Base-by-base conservation (phyloP, 2,329 filamentous ascomycete genomes). In the Penicillium sp. region DNA sequence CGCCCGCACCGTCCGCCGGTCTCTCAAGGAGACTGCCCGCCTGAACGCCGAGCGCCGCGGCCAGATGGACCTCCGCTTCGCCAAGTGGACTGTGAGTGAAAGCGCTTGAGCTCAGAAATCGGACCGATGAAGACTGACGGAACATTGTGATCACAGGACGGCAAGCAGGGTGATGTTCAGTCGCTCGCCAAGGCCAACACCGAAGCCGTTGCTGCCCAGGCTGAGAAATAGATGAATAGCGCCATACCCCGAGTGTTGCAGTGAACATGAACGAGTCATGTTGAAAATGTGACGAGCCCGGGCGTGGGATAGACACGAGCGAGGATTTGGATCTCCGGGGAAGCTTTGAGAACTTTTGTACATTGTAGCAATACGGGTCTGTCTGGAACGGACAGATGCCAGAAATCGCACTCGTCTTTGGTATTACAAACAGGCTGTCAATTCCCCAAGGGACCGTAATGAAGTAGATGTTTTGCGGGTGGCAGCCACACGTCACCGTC, bases 11-110 rank as follows among this genome's bases (percentile, higher is more conserved):
- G 88, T 98, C 74, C 93, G 95, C 79, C 88, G 89, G 74, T 95
- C 90, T 73, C 81, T 98, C 74, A 96, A 97, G 82, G 93, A 98
- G 70, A 89, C 93, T 51, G 87, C 90, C 80, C 84, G 93, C 78
- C 75, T 96, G 62, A 73, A 73, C 62, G 90, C 91, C 59, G 93
- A 97, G 83, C 86, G 89, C 71, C 85, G 93, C 72, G 91, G 90
- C 70, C 83, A 90, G 75, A 86, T 86, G 76, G 92, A 97, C 48
- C 76, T 98, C 66, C 85, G 85, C 75, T 95, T 96, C 68, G 80
- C 89, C 63, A 95, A 92, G 82, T 98, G 93, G 93, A 80, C 89
- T 83, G 93, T 98, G 82, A 63, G 58, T 55, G 33, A 42, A 40
- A 66, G 46, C 13, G 31, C 8, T 33, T 12, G 12, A 39, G 31